Conservation (phyloP, 345 rosid genomes). For the Aquilaria malaccensis region DNA sequence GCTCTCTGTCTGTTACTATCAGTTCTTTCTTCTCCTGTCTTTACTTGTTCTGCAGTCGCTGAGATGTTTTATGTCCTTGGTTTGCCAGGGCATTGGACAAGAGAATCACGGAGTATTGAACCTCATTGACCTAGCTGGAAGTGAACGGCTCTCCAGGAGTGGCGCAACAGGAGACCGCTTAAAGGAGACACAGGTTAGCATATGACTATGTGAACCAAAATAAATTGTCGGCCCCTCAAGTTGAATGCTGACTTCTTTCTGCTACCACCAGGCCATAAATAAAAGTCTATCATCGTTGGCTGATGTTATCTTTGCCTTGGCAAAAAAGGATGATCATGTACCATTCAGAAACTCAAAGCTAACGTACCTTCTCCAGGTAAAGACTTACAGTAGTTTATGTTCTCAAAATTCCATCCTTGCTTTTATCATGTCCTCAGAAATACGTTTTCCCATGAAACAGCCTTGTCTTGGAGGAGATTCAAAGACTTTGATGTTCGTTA, state of each 20-base stretch:
- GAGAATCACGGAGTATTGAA: constrained; percentile 92
- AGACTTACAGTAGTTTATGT: not conserved
- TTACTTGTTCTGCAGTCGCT: not conserved
- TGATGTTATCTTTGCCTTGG: constrained; percentile 87
- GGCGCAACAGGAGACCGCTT: constrained; percentile 91
- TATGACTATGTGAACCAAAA: not conserved
- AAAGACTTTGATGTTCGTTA: constrained; percentile 82
- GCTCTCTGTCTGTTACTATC: no score
- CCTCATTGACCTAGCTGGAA: constrained; percentile 93
- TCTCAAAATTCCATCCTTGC: not conserved
- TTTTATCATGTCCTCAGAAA: not conserved
- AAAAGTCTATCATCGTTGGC: constrained; percentile 77
- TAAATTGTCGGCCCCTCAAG: not conserved
- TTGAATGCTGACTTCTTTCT: constrained; percentile 7
- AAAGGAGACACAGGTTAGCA: constrained; percentile 84
- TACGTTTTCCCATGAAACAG: constrained; percentile 25
- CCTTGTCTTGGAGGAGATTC: constrained; percentile 92
- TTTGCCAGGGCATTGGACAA: constrained; percentile 70
- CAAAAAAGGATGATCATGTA: constrained; percentile 92
- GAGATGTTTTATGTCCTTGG: constrained; percentile 7
- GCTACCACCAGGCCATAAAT: constrained; percentile 64
- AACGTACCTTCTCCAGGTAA: constrained; percentile 92
- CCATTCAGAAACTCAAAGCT: constrained; percentile 91
- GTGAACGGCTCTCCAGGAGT: constrained; percentile 86
- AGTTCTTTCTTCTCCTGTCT: no score